These are phyloP conservation scores for Trichoderma endophyticum DNA, from an alignment of 2,329 filamentous ascomycete species.

Conservation along the genomic window DNA sequence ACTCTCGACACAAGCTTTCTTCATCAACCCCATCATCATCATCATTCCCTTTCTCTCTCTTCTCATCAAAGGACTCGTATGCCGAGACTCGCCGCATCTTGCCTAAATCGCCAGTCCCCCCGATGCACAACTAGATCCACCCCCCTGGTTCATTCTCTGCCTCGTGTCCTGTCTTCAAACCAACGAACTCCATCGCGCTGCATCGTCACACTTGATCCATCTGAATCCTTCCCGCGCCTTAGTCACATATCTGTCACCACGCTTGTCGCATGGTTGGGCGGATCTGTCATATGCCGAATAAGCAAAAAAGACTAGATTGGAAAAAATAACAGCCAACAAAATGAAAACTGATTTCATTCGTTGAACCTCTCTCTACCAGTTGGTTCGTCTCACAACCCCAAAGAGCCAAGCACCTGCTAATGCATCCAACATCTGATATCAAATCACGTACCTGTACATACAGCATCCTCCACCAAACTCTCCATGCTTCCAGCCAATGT, in stretches of 20 bases:
- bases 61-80: neutral
- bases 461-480: neutral
- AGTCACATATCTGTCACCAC: neutral
- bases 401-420: neutral
- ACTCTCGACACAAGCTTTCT: too few species aligned
- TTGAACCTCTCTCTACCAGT: neutral
- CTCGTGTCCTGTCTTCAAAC: neutral
- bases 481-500: neutral
- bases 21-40: neutral
- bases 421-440: neutral
- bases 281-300: neutral
- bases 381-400: neutral
- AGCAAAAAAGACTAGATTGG: neutral
- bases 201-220: neutral
- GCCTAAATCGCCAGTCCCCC: neutral
- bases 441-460: neutral
- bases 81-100: neutral
- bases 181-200: neutral
- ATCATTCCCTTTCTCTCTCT: neutral
- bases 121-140: neutral
- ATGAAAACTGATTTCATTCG: neutral
- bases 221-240: neutral
- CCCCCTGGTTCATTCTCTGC: neutral
- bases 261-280: neutral
- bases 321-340: too few species aligned